Conservation (phyloP, 2,329 filamentous ascomycete genomes). For the Sclerotinia nivalis region DNA sequence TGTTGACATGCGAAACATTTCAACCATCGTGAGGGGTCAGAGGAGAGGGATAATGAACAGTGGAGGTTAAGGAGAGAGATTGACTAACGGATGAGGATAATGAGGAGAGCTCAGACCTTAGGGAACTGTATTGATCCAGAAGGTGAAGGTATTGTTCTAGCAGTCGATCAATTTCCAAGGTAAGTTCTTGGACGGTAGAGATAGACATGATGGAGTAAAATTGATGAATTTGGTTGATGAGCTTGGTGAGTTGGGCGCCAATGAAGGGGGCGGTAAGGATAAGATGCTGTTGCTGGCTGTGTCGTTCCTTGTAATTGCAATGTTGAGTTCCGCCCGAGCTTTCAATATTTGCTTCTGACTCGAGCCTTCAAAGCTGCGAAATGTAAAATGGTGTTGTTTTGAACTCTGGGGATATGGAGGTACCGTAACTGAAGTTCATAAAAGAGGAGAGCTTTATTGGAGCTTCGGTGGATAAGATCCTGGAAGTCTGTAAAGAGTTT, state of each 20-base stretch:
- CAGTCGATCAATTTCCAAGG: slow-evolving; percentile 15
- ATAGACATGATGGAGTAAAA: neutral
- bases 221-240: neutral
- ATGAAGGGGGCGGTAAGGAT: neutral
- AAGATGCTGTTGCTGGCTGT: neutral
- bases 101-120: slow-evolving; percentile 56
- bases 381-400: neutral
- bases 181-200: slow-evolving; percentile 3
- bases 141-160: slow-evolving; percentile 58
- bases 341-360: neutral
- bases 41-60: slow-evolving; percentile 27
- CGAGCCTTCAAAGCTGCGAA: neutral
- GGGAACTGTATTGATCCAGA: slow-evolving; percentile 65
- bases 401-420: neutral
- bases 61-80: slow-evolving; percentile 55
- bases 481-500: neutral
- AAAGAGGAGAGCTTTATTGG: too few species aligned
- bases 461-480: too few species aligned
- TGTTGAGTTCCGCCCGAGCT: neutral
- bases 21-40: too few species aligned
- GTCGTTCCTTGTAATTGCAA: neutral
- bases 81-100: slow-evolving; percentile 52
- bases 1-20: too few species aligned
- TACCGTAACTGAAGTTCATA: neutral
- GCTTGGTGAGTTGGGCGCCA: neutral